Conservation (phyloP, 2,329 filamentous ascomycete species). For the Penicillium janthinellum region DNA sequence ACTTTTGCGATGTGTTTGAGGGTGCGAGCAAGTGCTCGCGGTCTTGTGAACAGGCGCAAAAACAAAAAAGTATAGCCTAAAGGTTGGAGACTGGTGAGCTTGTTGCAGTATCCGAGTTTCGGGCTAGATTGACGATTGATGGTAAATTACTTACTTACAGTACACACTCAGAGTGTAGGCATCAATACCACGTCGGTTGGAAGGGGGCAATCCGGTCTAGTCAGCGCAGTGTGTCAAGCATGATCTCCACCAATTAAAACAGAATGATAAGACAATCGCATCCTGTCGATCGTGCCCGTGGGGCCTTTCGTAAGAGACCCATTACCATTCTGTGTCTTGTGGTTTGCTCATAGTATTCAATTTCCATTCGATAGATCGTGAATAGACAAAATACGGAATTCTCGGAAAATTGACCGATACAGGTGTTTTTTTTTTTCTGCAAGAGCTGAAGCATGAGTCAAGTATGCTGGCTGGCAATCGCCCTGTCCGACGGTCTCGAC, state of each 20-base stretch:
- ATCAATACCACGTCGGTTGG: neutral
- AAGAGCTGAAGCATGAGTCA: neutral
- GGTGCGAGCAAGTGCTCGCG: neutral
- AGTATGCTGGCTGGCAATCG: neutral
- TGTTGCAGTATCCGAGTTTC: neutral
- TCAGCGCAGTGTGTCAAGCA: constrained; percentile 39
- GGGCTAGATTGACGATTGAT: neutral
- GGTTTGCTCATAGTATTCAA: constrained; percentile 3
- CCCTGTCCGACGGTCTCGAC: constrained; percentile 4
- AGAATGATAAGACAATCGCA: constrained; percentile 30
- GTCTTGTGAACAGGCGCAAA: neutral
- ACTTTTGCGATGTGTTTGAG: neutral
- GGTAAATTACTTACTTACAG: neutral
- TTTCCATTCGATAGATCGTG: neutral
- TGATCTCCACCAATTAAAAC: constrained; percentile 27
- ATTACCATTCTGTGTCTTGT: constrained; percentile 12
- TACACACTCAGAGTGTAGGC: neutral
- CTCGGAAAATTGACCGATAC: neutral
- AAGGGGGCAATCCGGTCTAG: constrained; percentile 12
- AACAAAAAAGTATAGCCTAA: neutral
- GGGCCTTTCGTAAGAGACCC: neutral
- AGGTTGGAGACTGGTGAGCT: neutral
- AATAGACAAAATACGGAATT: neutral
- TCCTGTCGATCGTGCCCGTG: constrained; percentile 15
- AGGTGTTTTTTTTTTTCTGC: neutral